Conservation (phyloP, 441 rosid species). For the Rhodomyrtus psidioides region DNA sequence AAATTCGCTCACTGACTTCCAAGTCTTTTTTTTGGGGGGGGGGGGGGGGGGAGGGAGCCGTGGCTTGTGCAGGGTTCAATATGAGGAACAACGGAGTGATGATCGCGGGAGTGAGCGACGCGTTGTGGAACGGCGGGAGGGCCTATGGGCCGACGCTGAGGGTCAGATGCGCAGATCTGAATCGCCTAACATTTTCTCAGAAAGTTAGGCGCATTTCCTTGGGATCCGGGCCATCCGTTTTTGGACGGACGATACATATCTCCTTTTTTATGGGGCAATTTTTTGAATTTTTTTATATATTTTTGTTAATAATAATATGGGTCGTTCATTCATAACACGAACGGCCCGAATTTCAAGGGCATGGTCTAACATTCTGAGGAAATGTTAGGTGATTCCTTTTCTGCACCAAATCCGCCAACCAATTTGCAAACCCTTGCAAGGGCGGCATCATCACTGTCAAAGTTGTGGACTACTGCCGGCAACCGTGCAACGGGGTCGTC, state of each 20-base stretch:
- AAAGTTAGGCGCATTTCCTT: no score
- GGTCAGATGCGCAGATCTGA: no score
- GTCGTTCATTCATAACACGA: no score
- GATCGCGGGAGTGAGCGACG: constrained; percentile 14
- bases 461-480: constrained; percentile 19
- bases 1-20: background rate
- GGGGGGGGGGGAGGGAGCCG: background rate
- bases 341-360: no score
- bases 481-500: constrained; percentile 14
- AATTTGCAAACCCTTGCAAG: background rate
- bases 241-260: no score
- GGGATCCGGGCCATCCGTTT: no score
- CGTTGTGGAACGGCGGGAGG: constrained; percentile 5
- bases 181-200: no score
- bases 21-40: background rate
- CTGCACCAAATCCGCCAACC: constrained; percentile 9
- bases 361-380: no score
- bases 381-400: no score
- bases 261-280: no score
- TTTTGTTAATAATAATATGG: no score
- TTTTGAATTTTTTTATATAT: no score
- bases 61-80: background rate
- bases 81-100: constrained; percentile 7
- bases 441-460: constrained; percentile 10
- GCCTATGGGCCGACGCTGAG: constrained; percentile 5